Base-by-base conservation (phyloP, 768 basidiomycete species). In the Suillus placidus region DNA sequence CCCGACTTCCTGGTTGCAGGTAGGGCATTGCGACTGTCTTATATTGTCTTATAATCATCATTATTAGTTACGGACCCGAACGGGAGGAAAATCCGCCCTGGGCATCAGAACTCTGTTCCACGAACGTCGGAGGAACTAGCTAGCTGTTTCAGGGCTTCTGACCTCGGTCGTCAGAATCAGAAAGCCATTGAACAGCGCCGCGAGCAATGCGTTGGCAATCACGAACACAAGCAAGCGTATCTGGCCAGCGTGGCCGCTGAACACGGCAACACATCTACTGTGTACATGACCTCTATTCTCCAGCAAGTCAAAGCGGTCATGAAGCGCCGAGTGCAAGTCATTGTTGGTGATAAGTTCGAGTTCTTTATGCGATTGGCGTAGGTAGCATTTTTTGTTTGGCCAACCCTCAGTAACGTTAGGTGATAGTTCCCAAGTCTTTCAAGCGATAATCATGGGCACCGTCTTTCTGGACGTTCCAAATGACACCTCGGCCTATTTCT, bases 61-160 rank as follows among this genome's bases (percentile, higher is more conserved):
- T 55, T 6, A 35, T 55, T 3, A 55, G 86, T 88, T 2, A 90
- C 89, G 3, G 87, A 91, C 67, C 86, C 88, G 1, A 80, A 82
- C 34, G 88, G 84, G 0, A 88, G 92, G 37, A 85, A 79, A 14
- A 71, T 80, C 5, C 83, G 85, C 35, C 66, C 77, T 0, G 67
- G 67, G 3, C 26, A 63, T 51, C 7, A 6, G 20, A 58, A 60
- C 76, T 13, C 20, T 55, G 80, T 34, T 71, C 82, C 68, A 1
- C 80, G 83, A 16, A 86, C 86, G 0, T 77, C 89, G 0, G 79
- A 75, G 9, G 90, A 90, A 68, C 88, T 92, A 52, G 89, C 83
- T 2, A 71, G 75, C 2, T 76, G 81, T 65, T 87, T 83, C 72
- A 74, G 66, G 37, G 71, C 73, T 23, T 87, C 85, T 12, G 63